phyloP scores from a whole-genome alignment of 257 asterid genomes.

The Nicotiana benthamiana region DNA sequence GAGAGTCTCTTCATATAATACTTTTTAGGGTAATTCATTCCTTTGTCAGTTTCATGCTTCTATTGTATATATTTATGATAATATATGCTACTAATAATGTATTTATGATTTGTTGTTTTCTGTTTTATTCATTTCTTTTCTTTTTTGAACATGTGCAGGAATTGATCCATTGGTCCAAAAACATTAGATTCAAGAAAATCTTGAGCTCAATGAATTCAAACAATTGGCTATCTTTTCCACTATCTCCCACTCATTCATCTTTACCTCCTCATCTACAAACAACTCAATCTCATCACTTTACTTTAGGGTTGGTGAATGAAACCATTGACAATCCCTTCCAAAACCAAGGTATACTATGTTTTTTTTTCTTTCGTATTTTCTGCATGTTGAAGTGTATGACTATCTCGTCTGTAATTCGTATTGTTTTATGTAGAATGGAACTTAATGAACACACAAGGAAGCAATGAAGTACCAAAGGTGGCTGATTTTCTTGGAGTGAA shows the following conservation, averaged over 20 bases:
- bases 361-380: not conserved
- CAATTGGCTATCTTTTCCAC: conserved; percentile 86
- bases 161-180: conserved; percentile 10
- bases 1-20: conserved; percentile 11
- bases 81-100: conserved; percentile 18
- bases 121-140: conserved; percentile 5
- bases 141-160: conserved; percentile 37
- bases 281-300: conserved; percentile 49
- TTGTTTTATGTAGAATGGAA: conserved; percentile 44
- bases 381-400: not conserved
- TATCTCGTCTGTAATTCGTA: not conserved
- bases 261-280: conserved; percentile 42
- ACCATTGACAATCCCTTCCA: conserved; percentile 50
- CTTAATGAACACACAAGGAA: conserved; percentile 39
- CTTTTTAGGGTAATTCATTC: conserved; percentile 27
- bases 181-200: conserved; percentile 12
- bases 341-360: conserved; percentile 36
- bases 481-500: conserved; percentile 75
- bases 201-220: conserved; percentile 54
- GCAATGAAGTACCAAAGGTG: conserved; percentile 55
- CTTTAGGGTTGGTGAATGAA: conserved; percentile 64
- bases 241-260: conserved; percentile 58
- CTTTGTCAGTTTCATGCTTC: conserved; percentile 21
- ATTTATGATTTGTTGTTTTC: conserved; percentile 13
- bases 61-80: not conserved